Evolutionary conservation across 1,139 yeast species (phyloP).

Genomic region (Lodderomyces metapsilosis): DNA sequence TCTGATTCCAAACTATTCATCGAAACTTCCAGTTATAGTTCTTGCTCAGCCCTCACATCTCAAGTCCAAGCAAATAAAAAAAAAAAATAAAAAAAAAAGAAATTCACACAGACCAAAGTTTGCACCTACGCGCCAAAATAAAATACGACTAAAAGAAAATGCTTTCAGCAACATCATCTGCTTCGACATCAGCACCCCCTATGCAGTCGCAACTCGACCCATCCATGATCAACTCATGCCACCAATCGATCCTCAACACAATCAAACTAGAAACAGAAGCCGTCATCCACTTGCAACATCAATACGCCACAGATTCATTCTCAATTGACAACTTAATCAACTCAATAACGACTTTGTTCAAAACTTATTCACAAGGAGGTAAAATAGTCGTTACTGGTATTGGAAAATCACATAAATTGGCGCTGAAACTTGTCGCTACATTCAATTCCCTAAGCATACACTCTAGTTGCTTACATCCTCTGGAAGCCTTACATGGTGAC

Average conservation of each 20-base stretch:
- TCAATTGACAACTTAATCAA: conserved; percentile 50
- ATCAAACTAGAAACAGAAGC: conserved; percentile 37
- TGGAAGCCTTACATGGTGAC: conserved; percentile 91
- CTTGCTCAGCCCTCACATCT: no score
- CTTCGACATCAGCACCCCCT: background rate
- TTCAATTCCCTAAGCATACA: conserved; percentile 74
- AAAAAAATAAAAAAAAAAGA: no score
- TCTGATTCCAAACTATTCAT: no score
- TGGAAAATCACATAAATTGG: conserved; percentile 82
- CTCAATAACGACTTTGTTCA: conserved; percentile 52
- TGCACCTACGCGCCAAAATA: no score
- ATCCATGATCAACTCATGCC: background rate
- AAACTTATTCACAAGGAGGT: conserved; percentile 52
- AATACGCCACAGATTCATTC: conserved; percentile 34
- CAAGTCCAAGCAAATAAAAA: no score
- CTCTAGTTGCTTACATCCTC: conserved; percentile 69
- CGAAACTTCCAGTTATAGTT: no score
- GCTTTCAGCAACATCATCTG: no score
- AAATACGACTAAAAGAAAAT: no score
- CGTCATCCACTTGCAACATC: conserved; percentile 26
- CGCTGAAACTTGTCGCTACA: conserved; percentile 76
- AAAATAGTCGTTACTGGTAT: conserved; percentile 77
- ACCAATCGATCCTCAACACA: conserved; percentile 26
- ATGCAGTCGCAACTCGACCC: background rate
- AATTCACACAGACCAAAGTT: no score